Evolutionary conservation across 345 rosid genomes (phyloP).

Genomic region (Hibiscus tridactylites): DNA sequence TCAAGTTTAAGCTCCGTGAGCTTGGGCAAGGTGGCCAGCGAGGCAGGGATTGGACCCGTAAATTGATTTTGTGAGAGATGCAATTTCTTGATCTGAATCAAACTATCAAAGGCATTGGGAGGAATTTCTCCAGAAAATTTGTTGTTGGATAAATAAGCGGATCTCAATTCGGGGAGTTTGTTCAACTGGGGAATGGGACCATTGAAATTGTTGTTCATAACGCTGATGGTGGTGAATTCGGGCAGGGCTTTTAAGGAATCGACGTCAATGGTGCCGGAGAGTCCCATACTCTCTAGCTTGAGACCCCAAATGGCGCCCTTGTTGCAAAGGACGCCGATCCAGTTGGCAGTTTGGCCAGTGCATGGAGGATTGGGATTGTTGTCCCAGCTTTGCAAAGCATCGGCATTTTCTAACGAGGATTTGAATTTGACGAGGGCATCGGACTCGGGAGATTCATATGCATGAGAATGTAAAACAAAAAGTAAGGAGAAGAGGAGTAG

Average conservation of each 20-base stretch:
- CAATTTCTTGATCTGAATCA: constrained; percentile 59
- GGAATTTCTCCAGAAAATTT: constrained; percentile 52
- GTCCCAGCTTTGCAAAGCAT: constrained; percentile 38
- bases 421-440: constrained; percentile 58
- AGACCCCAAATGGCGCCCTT: constrained; percentile 50
- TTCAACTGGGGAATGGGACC: constrained; percentile 57
- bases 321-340: constrained; percentile 60
- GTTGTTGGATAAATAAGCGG: constrained; percentile 57
- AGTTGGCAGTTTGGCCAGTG: constrained; percentile 21
- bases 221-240: constrained; percentile 45
- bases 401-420: constrained; percentile 29
- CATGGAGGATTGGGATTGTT: constrained; percentile 26
- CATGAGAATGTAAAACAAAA: constrained; percentile 10
- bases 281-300: constrained; percentile 51
- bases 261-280: constrained; percentile 42
- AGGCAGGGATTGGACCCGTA: constrained; percentile 53
- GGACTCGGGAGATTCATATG: constrained; percentile 22
- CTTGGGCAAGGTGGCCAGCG: constrained; percentile 40
- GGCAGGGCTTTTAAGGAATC: constrained; percentile 28
- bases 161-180: constrained; percentile 39
- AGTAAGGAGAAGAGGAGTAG: background rate
- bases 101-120: constrained; percentile 44
- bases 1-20: constrained; percentile 56
- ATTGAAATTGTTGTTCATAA: constrained; percentile 47
- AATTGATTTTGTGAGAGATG: constrained; percentile 43